These are phyloP conservation scores for Solanum hybrid DNA, from an alignment of 305 asterid species.

Conservation along the genomic window DNA sequence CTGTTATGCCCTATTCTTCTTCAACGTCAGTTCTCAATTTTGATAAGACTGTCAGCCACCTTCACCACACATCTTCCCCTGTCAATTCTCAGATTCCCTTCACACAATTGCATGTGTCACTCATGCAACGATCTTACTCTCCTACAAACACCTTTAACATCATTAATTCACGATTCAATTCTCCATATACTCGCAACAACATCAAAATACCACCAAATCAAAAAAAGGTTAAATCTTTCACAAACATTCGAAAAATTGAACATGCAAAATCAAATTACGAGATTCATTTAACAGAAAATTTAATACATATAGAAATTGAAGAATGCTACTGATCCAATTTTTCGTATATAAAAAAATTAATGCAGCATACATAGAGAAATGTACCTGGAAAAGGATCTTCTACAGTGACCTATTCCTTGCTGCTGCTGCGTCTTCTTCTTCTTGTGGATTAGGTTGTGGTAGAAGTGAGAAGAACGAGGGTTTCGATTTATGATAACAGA, in stretches of 20 bases:
- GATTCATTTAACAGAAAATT: background rate
- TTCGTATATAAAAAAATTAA: background rate
- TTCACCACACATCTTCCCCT: background rate
- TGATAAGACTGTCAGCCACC: background rate
- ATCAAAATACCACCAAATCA: background rate
- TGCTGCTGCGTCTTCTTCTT: background rate
- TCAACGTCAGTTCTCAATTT: background rate
- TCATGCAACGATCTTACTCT: background rate
- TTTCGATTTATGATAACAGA: constrained; percentile 37
- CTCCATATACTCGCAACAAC: background rate
- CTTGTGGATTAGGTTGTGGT: constrained; percentile 14
- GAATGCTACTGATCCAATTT: background rate
- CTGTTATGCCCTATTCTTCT: background rate
- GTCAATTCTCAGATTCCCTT: background rate
- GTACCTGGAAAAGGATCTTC: constrained; percentile 14
- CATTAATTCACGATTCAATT: background rate
- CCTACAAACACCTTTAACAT: background rate
- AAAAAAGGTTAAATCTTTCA: background rate
- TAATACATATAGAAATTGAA: background rate
- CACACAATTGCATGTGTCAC: constrained; percentile 3
- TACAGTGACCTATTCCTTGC: background rate
- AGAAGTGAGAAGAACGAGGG: constrained; percentile 46
- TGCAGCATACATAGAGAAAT: constrained; percentile 4
- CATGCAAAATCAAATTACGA: background rate
- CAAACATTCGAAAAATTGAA: background rate